Base-by-base conservation (phyloP, 192 early-diverging fungal genomes). In the Umbelopsis sp. region DNA sequence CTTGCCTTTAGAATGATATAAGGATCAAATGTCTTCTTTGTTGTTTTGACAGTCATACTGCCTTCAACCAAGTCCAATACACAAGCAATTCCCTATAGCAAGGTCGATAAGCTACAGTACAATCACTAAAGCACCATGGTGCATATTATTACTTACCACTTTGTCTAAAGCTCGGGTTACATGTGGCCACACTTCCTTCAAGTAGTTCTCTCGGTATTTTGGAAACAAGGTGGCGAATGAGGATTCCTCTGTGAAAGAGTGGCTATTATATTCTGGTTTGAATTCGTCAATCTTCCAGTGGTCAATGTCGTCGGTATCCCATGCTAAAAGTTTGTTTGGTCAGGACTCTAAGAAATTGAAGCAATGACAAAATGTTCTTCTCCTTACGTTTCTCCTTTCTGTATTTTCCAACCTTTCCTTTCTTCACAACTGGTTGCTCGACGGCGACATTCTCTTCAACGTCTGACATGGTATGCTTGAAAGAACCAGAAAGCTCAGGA, bases 221-320 rank as follows among this genome's bases (percentile, higher is more conserved):
- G 97, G 97, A 69, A 99, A 99, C 77, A 99, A 78, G 7, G 95
- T 97, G 11, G 97, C 96, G 82, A 99, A 99, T 4, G 92, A 94
- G 10, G 93, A 95, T 76, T 98, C 97, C 75, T 99, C 97, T 33
- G 91, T 84, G 52, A 99, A 91, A 20, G 92, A 85, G 20, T 77
- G 71, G 1, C 81, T 66, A 74, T 87, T 85, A 67, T 94, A 89
- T 55, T 93, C 94, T 1, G 86, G 78, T 49, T 87, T 89, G 80
- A 97, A 97, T 66, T 89, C 85, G 2, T 96, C 92, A 48, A 98
- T 90, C 81, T 93, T 94, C 91, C 96, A 96, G 72, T 96, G 89
- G 84, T 96, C 91, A 78, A 94, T 96, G 72, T 93, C 93, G 67
- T 94, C 92, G 12, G 92, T 94, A 73, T 95, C 94, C 93, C 94